Evolutionary conservation across 1,284 basidiomycete genomes (phyloP), one percentile per base, ranked within the genome.

Genomic region (Singerocomus rubriflavus): DNA sequence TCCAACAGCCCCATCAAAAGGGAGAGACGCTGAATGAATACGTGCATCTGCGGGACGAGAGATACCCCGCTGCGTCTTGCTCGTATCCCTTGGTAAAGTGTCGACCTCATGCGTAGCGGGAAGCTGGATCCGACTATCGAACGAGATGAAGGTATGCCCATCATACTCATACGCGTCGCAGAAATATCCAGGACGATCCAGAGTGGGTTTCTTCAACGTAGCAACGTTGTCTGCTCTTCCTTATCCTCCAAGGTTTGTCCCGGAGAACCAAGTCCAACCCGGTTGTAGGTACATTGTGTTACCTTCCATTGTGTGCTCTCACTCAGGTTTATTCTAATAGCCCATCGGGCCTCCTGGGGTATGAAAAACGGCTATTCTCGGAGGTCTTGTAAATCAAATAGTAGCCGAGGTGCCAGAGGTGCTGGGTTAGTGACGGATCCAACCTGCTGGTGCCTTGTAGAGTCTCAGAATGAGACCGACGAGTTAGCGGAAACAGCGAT

Each of bases 51-150:
- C 17, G 37, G 8, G 38, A 34, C 25, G 41, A 17, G 11, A 21
- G 33, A 32, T 30, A 31, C 4, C 7, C 47, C 10, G 9, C 11
- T 39, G 21, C 31, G 11, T 21, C 21, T 36, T 17, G 12, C 27
- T 55, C 8, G 51, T n/a, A 13, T 35, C 36, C 25, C 9, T 32
- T 31, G 21, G 6, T 21, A 91, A 83, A 90, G 88, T 50, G 75
- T 88, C 8, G 93, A 96, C 64, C 70, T 96, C 30, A 96, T 93
- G 3, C 80, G 74, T 57, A 75, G 88, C 44, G 93, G 93, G 32
- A 93, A 93, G 66, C 75, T 96, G 5, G 93, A 96, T 67, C 93
- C 93, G 1, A 86, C 85, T 8, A 95, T 96, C 65, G 93, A 93
- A 2, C 74, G 92, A 59, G 91, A 93, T 59, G 90, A 93, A 72